Evolutionary conservation across 352 stramenopile species (phyloP), one percentile per base, ranked within the genome.

Genomic region (Pythium monospermum): DNA sequence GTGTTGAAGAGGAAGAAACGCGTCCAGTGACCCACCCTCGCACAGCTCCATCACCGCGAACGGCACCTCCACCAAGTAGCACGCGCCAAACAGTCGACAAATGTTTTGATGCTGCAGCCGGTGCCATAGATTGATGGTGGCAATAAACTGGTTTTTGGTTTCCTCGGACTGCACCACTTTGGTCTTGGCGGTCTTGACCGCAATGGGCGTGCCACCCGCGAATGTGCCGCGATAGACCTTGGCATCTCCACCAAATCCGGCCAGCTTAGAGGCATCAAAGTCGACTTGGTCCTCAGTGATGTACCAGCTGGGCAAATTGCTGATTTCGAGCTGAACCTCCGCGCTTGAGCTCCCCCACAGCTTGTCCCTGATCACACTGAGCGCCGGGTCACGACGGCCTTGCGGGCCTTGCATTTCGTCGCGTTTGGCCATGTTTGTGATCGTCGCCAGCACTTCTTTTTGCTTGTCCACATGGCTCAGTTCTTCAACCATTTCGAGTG

Each of bases 401-500:
- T 21, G 16, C 7, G 12, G 12, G 18, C 25, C 25, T 10, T 52
- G 22, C 15, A 49, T 33, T 15, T 36, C 26, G n/a, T 36, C 27
- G 16, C 15, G 22, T 15, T 27, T 12, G 10, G 27, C 30, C 31
- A 41, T 27, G 15, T 21, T 40, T 7, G 28, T 54, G 13, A 61
- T 38, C 7, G 44, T 47, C 32, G 53, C 53, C 11, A 61, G 44
- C 18, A 55, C 21, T 18, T 61, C 44, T 7, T 50, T 49, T 21
- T 61, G 45, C 1, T 10, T 55, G 23, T 54, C 53, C 7, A 23
- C 16, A 18, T 55, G n/a, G 3, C 15, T 37, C 37, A 61, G 33
- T 13, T 50, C 44, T 16, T 22, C 36, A 5, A 19, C 15, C 3
- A 49, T n/a, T 15, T 61, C 53, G 0, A 23, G 53, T 8, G 51